phyloP scores from a whole-genome alignment of 2,329 filamentous ascomycete genomes.

The Colletotrichum tanaceti region DNA sequence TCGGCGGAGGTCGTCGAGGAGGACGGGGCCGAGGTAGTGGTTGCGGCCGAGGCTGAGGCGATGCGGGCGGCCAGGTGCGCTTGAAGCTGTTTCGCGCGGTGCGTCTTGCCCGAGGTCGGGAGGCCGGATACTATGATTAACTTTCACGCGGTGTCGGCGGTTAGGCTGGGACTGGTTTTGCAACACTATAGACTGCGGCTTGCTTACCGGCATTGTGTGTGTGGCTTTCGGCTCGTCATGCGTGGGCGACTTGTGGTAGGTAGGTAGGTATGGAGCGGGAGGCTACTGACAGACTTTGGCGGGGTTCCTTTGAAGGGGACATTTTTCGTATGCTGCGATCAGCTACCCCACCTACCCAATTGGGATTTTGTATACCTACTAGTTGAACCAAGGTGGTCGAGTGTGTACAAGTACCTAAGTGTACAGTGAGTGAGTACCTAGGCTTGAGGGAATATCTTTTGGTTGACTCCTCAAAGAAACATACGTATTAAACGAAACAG shows the following conservation, averaged over 20 bases:
- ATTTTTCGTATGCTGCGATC: conserved; percentile 5
- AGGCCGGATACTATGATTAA: conserved; percentile 75
- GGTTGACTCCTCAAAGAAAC: too few species aligned
- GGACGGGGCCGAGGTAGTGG: conserved; percentile 45
- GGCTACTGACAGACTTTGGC: conserved; percentile 17
- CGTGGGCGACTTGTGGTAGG: background rate
- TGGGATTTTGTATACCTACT: background rate
- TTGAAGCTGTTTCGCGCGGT: conserved; percentile 73
- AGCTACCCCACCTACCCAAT: conserved; percentile 20
- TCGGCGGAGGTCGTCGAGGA: conserved; percentile 29
- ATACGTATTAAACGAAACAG: too few species aligned
- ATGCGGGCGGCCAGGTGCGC: conserved; percentile 72
- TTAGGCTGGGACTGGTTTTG: background rate
- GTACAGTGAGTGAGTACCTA: too few species aligned
- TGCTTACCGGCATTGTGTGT: conserved; percentile 36
- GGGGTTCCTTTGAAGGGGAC: conserved; percentile 5
- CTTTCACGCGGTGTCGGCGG: conserved; percentile 58
- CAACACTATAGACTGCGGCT: too few species aligned
- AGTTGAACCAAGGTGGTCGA: background rate
- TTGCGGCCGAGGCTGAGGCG: conserved; percentile 43
- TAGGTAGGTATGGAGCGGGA: background rate
- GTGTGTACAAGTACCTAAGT: too few species aligned
- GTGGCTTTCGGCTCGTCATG: background rate
- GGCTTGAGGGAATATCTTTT: too few species aligned
- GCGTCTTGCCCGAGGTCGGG: conserved; percentile 76